These are phyloP conservation scores for Pelargonium myrrhifolium DNA, from an alignment of 441 rosid species.

Conservation along the genomic window DNA sequence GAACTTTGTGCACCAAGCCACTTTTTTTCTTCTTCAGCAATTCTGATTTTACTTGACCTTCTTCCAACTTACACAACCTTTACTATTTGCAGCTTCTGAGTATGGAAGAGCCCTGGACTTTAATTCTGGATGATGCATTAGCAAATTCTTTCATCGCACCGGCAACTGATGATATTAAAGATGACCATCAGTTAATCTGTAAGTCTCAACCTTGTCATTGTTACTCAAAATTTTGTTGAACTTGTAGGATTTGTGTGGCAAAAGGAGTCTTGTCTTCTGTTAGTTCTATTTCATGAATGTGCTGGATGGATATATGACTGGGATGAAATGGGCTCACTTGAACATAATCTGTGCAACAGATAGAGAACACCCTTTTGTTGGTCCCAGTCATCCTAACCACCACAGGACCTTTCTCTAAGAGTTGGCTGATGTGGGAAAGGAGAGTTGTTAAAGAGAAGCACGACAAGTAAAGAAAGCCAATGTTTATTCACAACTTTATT, in stretches of 20 bases:
- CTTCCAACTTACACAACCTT: background rate
- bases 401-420: too few species aligned
- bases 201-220: constrained; percentile 32
- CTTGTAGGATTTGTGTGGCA: background rate
- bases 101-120: constrained; percentile 67
- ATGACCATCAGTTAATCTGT: constrained; percentile 76
- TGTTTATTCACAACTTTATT: too few species aligned
- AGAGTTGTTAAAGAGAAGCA: too few species aligned
- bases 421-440: too few species aligned
- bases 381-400: too few species aligned
- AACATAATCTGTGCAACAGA: too few species aligned
- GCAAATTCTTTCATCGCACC: constrained; percentile 89
- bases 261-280: background rate
- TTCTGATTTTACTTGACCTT: background rate
- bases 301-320: background rate
- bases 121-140: constrained; percentile 77
- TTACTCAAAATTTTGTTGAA: background rate
- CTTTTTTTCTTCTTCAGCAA: background rate
- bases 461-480: too few species aligned
- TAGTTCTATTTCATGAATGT: background rate
- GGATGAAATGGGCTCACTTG: too few species aligned
- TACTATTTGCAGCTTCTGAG: constrained; percentile 48
- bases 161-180: constrained; percentile 67
- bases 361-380: too few species aligned
- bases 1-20: background rate